Base-by-base conservation (phyloP, 73 alveolate species). In the Stentor coeruleus region DNA sequence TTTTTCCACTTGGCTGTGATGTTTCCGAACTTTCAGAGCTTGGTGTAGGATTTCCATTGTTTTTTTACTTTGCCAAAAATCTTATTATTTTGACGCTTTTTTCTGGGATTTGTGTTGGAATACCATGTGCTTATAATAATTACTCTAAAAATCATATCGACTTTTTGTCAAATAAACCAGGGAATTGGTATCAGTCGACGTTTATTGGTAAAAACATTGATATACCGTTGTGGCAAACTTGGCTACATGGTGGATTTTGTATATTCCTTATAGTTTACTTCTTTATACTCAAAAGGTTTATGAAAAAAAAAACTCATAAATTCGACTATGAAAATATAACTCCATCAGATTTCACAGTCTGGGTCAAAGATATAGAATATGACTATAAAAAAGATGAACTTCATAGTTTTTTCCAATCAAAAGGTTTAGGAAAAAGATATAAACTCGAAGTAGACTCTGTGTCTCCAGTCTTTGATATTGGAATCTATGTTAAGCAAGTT, bases 261-360 rank as follows among this genome's bases (percentile, higher is more conserved):
- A 15, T 75, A 1, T 1, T 75, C 39, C 1, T 75, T 20, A 28
- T 75, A 37, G 38, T 75, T 75, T 75, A 14, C 58, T 15, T 75
- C 38, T 37, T 75, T 0, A 26, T 37, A 14, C 37, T 75, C 72
- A 75, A 39, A 33, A 75, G 58, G 38, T 20, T 15, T 2, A 33
- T 37, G 35, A 39, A 31, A n/a, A 75, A 38, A 75, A 75, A 20
- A 38, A 40, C 38, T 20, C 72, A 39, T 14, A 40, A 75, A 36
- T 26, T 75, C 3, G 93, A 87, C 74, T 39, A 41, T 37, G 39
- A 87, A 41, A 83, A 87, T 42, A 35, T 84, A 30, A 84, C 90
- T 3, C 93, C 93, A 26, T 74, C 88, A 30, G 93, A 87, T 57
- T 87, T 59, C 37, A 87, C 93, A 2, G 87, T 87, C 30, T 73